A percentile compares a stretch with the other conserved stretches of the same genome.
Conservation (phyloP, 768 basidiomycete genomes). For the Tubosaeta sp. region DNA sequence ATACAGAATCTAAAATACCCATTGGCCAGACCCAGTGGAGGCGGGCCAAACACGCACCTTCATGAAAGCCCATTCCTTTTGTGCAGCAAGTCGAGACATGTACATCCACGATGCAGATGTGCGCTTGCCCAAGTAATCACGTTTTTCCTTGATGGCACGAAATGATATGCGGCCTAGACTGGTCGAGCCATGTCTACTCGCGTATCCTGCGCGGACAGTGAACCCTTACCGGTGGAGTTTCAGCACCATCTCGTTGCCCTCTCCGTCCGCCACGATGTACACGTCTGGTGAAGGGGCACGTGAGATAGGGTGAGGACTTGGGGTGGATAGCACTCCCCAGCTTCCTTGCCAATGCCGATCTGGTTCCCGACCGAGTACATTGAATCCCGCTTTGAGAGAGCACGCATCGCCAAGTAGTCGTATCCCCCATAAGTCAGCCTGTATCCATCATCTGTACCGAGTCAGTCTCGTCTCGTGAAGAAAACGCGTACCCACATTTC, state of each 20-base stretch:
- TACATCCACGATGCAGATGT: slow-evolving; percentile 99
- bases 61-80: slow-evolving; percentile 99
- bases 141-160: slow-evolving; percentile 91
- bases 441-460: slow-evolving; percentile 84
- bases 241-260: slow-evolving; percentile 82
- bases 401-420: slow-evolving; percentile 91
- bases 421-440: slow-evolving; percentile 98
- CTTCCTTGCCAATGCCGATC: slow-evolving; percentile 98
- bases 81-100: slow-evolving; percentile 92
- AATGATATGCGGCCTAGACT: slow-evolving; percentile 98
- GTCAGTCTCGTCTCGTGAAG: slow-evolving; percentile 1
- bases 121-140: slow-evolving; percentile 94
- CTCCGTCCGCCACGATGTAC: slow-evolving; percentile 82
- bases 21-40: neutral
- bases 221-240: slow-evolving; percentile 80
- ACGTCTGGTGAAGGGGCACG: slow-evolving; percentile 47
- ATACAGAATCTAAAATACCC: slow-evolving; percentile 66
- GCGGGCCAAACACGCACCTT: slow-evolving; percentile 50
- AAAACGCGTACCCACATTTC: slow-evolving; percentile 58
- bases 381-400: slow-evolving; percentile 85
- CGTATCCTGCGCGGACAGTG: neutral
- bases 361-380: slow-evolving; percentile 93
- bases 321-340: slow-evolving; percentile 49
- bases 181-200: slow-evolving; percentile 8
- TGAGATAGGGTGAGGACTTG: slow-evolving; percentile 3